Conservation (phyloP, 352 stramenopile species). For the Aphanomyces euteiches region DNA sequence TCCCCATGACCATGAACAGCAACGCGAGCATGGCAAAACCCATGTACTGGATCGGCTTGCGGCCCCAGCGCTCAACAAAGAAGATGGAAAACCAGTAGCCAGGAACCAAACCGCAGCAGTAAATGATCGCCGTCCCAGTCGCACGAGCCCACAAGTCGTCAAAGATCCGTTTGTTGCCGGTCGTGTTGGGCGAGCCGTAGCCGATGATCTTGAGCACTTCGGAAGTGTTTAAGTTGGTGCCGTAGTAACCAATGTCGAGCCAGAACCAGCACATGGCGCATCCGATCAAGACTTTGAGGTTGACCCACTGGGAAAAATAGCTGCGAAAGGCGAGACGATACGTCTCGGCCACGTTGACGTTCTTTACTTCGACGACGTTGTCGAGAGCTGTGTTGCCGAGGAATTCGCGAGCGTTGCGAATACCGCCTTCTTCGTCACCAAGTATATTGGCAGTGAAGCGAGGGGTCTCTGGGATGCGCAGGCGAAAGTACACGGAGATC, state of each 20-base stretch:
- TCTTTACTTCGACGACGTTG: constrained; percentile 43
- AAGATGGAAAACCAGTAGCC: constrained; percentile 66
- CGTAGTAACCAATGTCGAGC: constrained; percentile 60
- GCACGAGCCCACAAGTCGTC: constrained; percentile 45
- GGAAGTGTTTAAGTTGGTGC: constrained; percentile 48
- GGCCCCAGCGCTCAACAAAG: constrained; percentile 50
- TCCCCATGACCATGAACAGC: constrained; percentile 50
- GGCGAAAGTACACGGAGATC: constrained; percentile 46
- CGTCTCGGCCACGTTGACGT: constrained; percentile 43
- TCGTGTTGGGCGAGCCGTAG: constrained; percentile 30
- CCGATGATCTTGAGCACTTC: constrained; percentile 47
- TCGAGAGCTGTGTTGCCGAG: constrained; percentile 28
- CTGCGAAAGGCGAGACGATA: constrained; percentile 39
- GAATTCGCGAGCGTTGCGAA: constrained; percentile 37
- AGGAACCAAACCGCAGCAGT: constrained; percentile 48
- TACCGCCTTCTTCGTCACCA: constrained; percentile 39
- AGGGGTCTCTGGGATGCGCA: constrained; percentile 48
- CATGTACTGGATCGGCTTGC: constrained; percentile 61
- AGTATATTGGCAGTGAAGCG: constrained; percentile 49
- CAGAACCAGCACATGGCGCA: constrained; percentile 56
- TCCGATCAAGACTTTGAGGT: constrained; percentile 49
- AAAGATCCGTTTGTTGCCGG: constrained; percentile 13
- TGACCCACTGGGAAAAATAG: constrained; percentile 41
- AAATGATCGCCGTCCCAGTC: constrained; percentile 44
- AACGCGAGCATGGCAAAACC: constrained; percentile 46